Evolutionary conservation across 2,329 filamentous ascomycete species (phyloP).

Genomic region (Xylariomycetidae sp.): DNA sequence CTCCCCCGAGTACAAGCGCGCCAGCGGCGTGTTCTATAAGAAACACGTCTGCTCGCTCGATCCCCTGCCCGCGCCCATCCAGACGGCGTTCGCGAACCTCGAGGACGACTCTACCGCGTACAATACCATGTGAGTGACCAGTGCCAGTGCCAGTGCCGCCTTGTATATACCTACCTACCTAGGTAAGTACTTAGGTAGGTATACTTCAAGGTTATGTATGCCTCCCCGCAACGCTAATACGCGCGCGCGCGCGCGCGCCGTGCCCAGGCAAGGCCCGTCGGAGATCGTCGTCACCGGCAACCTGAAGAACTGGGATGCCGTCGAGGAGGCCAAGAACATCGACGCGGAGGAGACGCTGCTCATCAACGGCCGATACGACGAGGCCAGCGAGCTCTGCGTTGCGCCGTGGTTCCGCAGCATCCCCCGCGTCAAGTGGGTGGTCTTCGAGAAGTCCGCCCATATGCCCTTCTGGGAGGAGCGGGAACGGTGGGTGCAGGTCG

Average conservation of each 20-base stretch:
- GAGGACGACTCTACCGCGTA: slow-evolving; percentile 13
- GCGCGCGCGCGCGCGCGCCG: no score
- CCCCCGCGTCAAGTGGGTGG: slow-evolving; percentile 14
- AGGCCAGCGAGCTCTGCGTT: slow-evolving; percentile 5
- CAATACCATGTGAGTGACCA: slow-evolving; percentile 20
- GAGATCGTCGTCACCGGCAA: slow-evolving; percentile 19
- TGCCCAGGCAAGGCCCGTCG: slow-evolving; percentile 23
- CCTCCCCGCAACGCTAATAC: no score
- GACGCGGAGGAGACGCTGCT: slow-evolving; percentile 7
- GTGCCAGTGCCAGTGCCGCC: no score
- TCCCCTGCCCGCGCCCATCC: slow-evolving; percentile 15
- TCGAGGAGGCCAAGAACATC: slow-evolving; percentile 8
- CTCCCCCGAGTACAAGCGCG: slow-evolving; percentile 14
- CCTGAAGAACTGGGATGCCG: slow-evolving; percentile 11
- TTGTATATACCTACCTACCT: no score
- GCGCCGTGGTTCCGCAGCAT: slow-evolving; percentile 12
- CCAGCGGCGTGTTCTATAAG: slow-evolving; percentile 10
- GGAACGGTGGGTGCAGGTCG: no score
- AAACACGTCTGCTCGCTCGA: slow-evolving; percentile 15
- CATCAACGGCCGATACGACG: slow-evolving; percentile 8
- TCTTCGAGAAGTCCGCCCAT: slow-evolving; percentile 12
- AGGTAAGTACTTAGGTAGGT: no score
- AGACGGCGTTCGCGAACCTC: slow-evolving; percentile 11
- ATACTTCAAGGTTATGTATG: no score
- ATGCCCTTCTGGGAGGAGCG: slow-evolving; percentile 14